A percentile compares a stretch with the other conserved stretches of the same genome.
These are phyloP conservation scores for Fusarium odoratissimum DNA, from an alignment of 2,329 filamentous ascomycete species.

Conservation along the genomic window DNA sequence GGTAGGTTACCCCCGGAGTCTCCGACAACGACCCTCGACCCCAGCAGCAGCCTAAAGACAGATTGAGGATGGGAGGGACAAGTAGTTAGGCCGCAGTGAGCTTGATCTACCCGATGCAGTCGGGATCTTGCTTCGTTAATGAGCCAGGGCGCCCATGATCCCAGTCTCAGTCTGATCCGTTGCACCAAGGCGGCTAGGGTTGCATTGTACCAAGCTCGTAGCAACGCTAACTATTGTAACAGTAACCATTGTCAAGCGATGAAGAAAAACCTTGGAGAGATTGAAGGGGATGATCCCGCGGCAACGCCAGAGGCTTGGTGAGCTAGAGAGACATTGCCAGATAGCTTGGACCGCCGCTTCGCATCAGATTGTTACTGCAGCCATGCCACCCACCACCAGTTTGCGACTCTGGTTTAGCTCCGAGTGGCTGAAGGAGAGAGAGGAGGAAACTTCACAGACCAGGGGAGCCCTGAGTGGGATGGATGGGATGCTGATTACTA, in stretches of 20 bases:
- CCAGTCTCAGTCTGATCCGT: slow-evolving; percentile 27
- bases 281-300: slow-evolving; percentile 36
- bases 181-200: slow-evolving; percentile 24
- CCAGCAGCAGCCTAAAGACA: slow-evolving; percentile 17
- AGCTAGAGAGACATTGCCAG: slow-evolving; percentile 6
- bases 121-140: slow-evolving; percentile 38
- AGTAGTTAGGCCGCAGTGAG: slow-evolving; percentile 25
- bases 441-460: slow-evolving; percentile 31
- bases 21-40: slow-evolving; percentile 20
- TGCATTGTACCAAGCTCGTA: slow-evolving; percentile 18
- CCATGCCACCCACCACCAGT: slow-evolving; percentile 33
- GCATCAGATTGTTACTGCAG: slow-evolving; percentile 37
- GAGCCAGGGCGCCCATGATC: slow-evolving; percentile 21
- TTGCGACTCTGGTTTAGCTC: slow-evolving; percentile 23
- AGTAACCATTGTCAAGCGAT: slow-evolving; percentile 75
- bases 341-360: slow-evolving; percentile 38
- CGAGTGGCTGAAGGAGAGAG: slow-evolving; percentile 26
- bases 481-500: slow-evolving; percentile 33
- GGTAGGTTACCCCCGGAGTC: slow-evolving; percentile 66
- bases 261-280: slow-evolving; percentile 57
- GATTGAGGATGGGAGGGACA: slow-evolving; percentile 17
- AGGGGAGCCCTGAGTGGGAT: slow-evolving; percentile 25
- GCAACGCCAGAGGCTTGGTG: slow-evolving; percentile 36
- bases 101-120: slow-evolving; percentile 37
- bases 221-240: slow-evolving; percentile 43